Evolutionary conservation across 2,329 filamentous ascomycete genomes (phyloP).

Genomic region (Tricladium varicosporioides): DNA sequence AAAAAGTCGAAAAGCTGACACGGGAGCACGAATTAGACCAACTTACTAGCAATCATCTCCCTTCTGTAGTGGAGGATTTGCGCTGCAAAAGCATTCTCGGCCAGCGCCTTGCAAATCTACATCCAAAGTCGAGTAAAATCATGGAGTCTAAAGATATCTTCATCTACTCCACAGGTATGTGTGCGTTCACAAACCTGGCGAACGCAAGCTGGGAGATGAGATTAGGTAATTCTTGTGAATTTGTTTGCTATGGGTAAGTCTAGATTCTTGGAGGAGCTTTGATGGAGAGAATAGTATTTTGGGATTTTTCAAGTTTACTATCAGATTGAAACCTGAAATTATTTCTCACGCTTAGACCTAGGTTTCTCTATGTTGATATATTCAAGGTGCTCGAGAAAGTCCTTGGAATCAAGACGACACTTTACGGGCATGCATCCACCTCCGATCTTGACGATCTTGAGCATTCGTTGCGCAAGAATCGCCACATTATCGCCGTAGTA

Average conservation of each 20-base stretch:
- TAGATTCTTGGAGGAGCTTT: not conserved
- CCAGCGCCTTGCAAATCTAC: not conserved
- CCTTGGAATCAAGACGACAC: not conserved
- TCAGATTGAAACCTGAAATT: too few species aligned
- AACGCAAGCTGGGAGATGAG: not conserved
- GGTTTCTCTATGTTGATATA: not conserved
- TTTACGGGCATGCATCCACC: not conserved
- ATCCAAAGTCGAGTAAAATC: not conserved
- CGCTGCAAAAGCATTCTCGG: not conserved
- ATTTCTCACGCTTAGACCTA: too few species aligned
- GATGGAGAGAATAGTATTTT: too few species aligned
- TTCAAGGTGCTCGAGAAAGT: not conserved
- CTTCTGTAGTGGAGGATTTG: not conserved
- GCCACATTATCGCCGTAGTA: slow-evolving; percentile 46
- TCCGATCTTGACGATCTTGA: not conserved
- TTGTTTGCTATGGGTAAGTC: not conserved
- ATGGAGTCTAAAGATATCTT: not conserved
- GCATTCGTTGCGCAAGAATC: not conserved
- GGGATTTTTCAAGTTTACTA: too few species aligned
- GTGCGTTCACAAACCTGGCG: not conserved
- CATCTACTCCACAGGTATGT: not conserved
- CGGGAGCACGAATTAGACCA: not conserved
- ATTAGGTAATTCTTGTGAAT: not conserved
- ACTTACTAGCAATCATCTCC: not conserved
- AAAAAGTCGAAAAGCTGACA: not conserved